These are phyloP conservation scores for Penstemon newberryi DNA, from an alignment of 257 asterid genomes.

Conservation along the genomic window DNA sequence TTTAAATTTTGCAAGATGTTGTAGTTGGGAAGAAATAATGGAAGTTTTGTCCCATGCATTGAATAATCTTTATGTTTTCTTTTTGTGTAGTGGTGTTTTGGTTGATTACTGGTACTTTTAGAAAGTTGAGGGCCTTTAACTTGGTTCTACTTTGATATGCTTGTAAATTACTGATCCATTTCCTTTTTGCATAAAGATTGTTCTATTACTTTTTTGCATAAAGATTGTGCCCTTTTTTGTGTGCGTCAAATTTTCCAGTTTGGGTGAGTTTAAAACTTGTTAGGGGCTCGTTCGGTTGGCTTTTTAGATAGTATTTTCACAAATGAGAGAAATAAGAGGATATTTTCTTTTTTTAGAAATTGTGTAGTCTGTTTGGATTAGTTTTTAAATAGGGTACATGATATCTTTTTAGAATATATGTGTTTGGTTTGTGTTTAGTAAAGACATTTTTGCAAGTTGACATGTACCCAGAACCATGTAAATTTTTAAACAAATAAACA, in stretches of 20 bases:
- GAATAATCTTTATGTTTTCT: not conserved
- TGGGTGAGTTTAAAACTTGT: too few species aligned
- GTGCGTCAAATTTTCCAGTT: not conserved
- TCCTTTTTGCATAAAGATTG: slow-evolving; percentile 6
- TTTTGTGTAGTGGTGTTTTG: slow-evolving; percentile 7
- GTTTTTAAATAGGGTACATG: too few species aligned
- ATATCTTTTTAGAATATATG: too few species aligned
- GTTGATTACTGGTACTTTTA: not conserved
- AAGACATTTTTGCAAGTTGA: too few species aligned
- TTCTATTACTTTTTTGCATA: not conserved
- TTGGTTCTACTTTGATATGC: slow-evolving; percentile 17
- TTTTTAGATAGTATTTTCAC: too few species aligned
- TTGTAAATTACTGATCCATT: not conserved
- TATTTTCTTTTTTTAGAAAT: too few species aligned
- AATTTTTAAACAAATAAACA: too few species aligned
- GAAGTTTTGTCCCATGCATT: not conserved
- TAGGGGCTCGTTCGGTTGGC: too few species aligned
- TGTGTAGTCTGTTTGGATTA: too few species aligned
- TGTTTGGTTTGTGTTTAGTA: too few species aligned
- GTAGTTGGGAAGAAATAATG: not conserved
- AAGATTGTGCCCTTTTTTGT: not conserved
- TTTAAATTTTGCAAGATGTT: not conserved
- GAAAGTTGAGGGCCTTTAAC: slow-evolving; percentile 38
- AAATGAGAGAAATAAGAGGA: too few species aligned
- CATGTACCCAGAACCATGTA: too few species aligned